Base-by-base conservation (phyloP, 176 grass and related monocot genomes). In the Secale cereale region DNA sequence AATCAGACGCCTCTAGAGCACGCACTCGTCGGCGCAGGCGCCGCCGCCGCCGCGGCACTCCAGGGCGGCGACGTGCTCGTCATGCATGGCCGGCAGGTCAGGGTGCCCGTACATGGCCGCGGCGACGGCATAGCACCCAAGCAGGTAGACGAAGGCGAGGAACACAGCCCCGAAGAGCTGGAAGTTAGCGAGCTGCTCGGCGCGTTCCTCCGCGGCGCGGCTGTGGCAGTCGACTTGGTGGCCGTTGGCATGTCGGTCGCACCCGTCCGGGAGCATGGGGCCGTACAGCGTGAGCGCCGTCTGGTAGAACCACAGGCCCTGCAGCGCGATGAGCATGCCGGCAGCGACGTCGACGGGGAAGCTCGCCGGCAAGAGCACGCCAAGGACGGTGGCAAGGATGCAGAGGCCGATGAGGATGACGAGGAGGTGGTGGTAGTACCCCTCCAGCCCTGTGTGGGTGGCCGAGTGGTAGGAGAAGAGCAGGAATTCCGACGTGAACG, bases 221-320 rank as follows among this genome's bases (percentile, higher is more conserved):
- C 8, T 3, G 9, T 7, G 83, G 81, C 95, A 97, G 0, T 70
- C 86, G 10, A 97, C 29, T 15, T 46, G 43, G 27, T 59, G 78
- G 10, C 82, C 85, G 30, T 23, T 90, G 19, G 4, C 32, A 10
- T 91, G 84, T 6, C 89, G 85, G 35, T 39, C 60, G 77, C 95
- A 97, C 1, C 92, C 92, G 0, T 12, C n/a, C 1, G 95, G 95
- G 39, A 97, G 90, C 95, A 92, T 88, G 3, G 92, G 74, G 0
- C 95, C 95, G 64, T 97, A 97, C 4, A 97, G 90, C 52, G 90
- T 88, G 70, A 94, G 84, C 6, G 95, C 95, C 7, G 95, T 97
- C 90, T 97, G 95, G 86, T 94, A 97, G 86, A 97, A 97, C 95
- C 95, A 97, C 10, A 97, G 84, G 7, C 95, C 95, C 59, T 97